phyloP scores from a whole-genome alignment of 1,139 yeast species.

The Taphrina populina region DNA sequence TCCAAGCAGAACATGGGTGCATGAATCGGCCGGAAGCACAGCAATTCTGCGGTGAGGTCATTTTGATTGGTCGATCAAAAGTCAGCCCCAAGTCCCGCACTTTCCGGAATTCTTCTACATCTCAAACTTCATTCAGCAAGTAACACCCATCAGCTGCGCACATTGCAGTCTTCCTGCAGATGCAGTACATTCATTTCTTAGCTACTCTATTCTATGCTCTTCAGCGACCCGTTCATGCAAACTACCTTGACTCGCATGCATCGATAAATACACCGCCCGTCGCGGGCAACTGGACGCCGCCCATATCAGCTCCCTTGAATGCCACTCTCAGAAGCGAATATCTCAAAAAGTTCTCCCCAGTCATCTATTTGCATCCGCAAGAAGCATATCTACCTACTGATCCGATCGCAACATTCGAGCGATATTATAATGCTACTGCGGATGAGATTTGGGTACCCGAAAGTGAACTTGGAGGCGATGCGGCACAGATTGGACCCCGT shows the following conservation, averaged over 20 bases:
- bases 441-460: slow-evolving; percentile 27
- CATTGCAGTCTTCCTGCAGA: too few species aligned
- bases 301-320: slow-evolving; percentile 9
- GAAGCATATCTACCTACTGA: slow-evolving; percentile 30
- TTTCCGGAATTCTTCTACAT: too few species aligned
- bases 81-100: too few species aligned
- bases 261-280: too few species aligned
- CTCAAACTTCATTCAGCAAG: too few species aligned
- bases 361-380: slow-evolving; percentile 25
- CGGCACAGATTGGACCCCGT: neutral
- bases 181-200: too few species aligned
- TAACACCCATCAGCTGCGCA: too few species aligned
- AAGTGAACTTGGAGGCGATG: slow-evolving; percentile 7
- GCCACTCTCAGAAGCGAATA: slow-evolving; percentile 1
- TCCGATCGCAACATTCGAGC: slow-evolving; percentile 7
- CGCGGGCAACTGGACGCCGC: slow-evolving; percentile 29
- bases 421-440: slow-evolving; percentile 19
- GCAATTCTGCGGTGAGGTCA: neutral
- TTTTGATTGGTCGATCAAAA: too few species aligned
- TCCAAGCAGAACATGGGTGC: slow-evolving; percentile 15
- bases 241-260: too few species aligned
- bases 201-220: too few species aligned
- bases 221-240: too few species aligned
- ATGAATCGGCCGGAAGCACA: slow-evolving; percentile 6
- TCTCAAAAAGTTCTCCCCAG: slow-evolving; percentile 18